phyloP scores from a whole-genome alignment of 192 early-diverging fungal genomes.

The Umbelopsis isabellina region DNA sequence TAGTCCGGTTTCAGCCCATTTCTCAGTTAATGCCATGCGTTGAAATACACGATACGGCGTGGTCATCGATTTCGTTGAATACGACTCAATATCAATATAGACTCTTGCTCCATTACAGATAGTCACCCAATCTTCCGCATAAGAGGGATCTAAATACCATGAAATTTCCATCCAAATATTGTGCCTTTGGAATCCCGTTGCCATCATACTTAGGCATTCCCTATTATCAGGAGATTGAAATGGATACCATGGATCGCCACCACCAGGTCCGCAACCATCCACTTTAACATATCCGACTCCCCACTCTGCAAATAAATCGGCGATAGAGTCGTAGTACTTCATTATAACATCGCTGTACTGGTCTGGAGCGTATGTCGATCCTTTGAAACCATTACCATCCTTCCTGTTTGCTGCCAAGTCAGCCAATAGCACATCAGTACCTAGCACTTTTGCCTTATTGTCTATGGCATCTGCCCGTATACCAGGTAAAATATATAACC shows the following conservation, averaged over 20 bases:
- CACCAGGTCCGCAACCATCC: conserved; percentile 39
- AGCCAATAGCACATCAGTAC: conserved; percentile 13
- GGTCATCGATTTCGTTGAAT: conserved; percentile 36
- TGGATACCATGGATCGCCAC: conserved; percentile 31
- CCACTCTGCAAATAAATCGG: conserved; percentile 34
- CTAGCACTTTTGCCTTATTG: conserved; percentile 11
- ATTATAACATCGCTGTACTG: conserved; percentile 1
- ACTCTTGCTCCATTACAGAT: conserved; percentile 33
- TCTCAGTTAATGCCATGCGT: conserved; percentile 22
- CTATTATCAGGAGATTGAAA: conserved; percentile 33
- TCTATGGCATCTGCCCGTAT: conserved; percentile 33
- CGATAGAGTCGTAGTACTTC: conserved; percentile 36
- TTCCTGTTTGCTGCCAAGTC: conserved; percentile 2
- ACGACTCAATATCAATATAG: conserved; percentile 41
- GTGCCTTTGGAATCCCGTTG: conserved; percentile 24
- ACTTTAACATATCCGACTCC: conserved; percentile 36
- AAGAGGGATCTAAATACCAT: conserved; percentile 34
- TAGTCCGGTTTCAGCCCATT: conserved; percentile 26
- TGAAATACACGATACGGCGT: conserved; percentile 33
- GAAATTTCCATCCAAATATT: conserved; percentile 41
- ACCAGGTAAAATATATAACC: conserved; percentile 36
- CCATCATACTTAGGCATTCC: conserved; percentile 23
- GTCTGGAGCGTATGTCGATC: conserved; percentile 34
- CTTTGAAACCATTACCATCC: conserved; percentile 37
- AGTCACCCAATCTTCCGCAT: conserved; percentile 33